Percentiles rank a stretch among this genome's conserved stretches.
Evolutionary conservation across 2,329 filamentous ascomycete genomes (phyloP).

Genomic region (Raffaelea ambrosiae): DNA sequence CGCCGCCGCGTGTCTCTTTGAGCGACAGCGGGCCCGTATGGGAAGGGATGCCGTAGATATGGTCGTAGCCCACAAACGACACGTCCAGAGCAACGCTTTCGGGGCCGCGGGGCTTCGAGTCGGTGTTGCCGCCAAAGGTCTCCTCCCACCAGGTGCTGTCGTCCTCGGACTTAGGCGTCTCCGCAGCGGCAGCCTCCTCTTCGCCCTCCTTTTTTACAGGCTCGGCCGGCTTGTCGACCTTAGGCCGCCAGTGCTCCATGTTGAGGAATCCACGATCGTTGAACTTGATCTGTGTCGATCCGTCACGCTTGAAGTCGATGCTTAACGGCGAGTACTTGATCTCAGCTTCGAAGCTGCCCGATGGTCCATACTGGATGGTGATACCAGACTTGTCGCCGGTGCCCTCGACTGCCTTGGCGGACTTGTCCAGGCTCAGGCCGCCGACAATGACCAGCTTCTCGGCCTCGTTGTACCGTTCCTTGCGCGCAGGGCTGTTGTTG

Average conservation of each 20-base stretch:
- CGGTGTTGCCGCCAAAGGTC: slow-evolving; percentile 88
- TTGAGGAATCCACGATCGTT: slow-evolving; percentile 89
- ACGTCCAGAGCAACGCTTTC: slow-evolving; percentile 90
- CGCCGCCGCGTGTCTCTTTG: slow-evolving; percentile 81
- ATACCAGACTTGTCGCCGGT: slow-evolving; percentile 58
- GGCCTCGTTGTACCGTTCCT: slow-evolving; percentile 91
- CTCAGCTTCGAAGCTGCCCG: slow-evolving; percentile 68
- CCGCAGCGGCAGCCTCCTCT: slow-evolving; percentile 26
- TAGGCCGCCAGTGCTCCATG: slow-evolving; percentile 89
- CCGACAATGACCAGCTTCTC: slow-evolving; percentile 82
- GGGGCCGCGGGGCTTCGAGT: slow-evolving; percentile 88
- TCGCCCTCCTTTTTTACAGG: slow-evolving; percentile 32
- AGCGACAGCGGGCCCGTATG: slow-evolving; percentile 83
- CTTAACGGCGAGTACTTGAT: slow-evolving; percentile 77
- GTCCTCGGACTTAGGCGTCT: slow-evolving; percentile 40
- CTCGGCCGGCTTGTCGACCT: slow-evolving; percentile 55
- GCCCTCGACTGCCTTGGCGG: slow-evolving; percentile 62
- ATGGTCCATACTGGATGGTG: slow-evolving; percentile 72
- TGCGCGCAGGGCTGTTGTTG: slow-evolving; percentile 73
- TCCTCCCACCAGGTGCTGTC: slow-evolving; percentile 98
- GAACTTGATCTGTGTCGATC: slow-evolving; percentile 72
- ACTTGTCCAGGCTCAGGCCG: slow-evolving; percentile 63
- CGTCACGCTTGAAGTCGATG: slow-evolving; percentile 80
- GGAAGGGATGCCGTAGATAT: slow-evolving; percentile 91
- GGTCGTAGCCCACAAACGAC: slow-evolving; percentile 80